Evolutionary conservation across 164 flowering plant genomes (phyloP).

Genomic region (Euptelea pleiosperma): DNA sequence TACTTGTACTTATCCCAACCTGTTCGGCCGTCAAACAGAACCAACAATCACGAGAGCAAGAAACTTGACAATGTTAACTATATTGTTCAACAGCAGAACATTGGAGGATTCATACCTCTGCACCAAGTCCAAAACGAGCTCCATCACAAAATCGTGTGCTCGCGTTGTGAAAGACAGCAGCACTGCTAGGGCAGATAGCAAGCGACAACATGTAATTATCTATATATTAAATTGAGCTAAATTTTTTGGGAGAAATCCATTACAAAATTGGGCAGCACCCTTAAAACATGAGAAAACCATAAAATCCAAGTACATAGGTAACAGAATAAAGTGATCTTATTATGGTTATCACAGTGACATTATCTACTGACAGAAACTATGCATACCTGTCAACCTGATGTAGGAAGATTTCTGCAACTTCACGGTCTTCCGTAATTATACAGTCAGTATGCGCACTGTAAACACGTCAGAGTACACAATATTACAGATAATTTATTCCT

Average conservation of each 20-base stretch:
- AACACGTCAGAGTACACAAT: not conserved
- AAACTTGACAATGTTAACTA: not conserved
- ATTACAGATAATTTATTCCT: conserved; percentile 10
- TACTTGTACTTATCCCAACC: conserved; percentile 93
- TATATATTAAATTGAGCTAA: not conserved
- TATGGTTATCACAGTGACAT: not conserved
- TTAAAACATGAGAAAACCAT: too few species aligned
- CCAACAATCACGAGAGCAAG: conserved; percentile 2
- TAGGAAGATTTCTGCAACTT: conserved; percentile 69
- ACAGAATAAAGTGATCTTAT: not conserved
- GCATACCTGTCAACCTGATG: conserved; percentile 80
- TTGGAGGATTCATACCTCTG: conserved; percentile 58
- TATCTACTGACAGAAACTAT: not conserved
- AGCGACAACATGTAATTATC: not conserved
- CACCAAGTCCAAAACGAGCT: conserved; percentile 90
- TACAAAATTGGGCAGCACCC: too few species aligned
- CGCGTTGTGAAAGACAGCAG: conserved; percentile 94
- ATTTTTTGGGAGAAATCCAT: too few species aligned
- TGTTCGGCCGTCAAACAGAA: conserved; percentile 21
- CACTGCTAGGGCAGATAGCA: conserved; percentile 41
- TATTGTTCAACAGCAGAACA: not conserved
- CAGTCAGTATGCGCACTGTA: conserved; percentile 90
- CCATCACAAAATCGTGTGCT: conserved; percentile 96
- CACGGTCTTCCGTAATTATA: conserved; percentile 67
- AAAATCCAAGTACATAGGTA: not conserved